Base-by-base conservation (phyloP, 129 eudicot genomes). In the Apium graveolens region DNA sequence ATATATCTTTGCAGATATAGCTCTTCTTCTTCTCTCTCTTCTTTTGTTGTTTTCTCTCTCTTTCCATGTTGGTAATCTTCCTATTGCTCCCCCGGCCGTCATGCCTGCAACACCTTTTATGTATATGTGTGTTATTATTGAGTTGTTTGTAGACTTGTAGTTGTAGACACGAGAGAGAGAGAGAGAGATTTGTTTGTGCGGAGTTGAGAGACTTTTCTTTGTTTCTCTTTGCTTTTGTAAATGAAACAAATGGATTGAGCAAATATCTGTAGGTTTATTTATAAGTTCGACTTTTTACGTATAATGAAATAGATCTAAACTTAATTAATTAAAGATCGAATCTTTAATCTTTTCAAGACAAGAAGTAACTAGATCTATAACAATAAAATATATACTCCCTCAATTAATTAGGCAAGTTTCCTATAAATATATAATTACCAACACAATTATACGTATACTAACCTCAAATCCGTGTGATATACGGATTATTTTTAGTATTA, bases 41-140 rank as follows among this genome's bases (percentile, higher is more conserved):
- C 93, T 85, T 87, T 91, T 93, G 81, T 93, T 93, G 82, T 93
- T 93, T 80, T 93, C 98, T 73, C 98, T 86, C 81, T 93, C 98
- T 78, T 89, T 91, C 98, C 98, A 93, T 11, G 98, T 87, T 57
- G 98, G 98, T 34, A 86, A 81, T 70, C 98, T 86, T 17, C 97
- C 97, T 32, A 93, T 80, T 70, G 96, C 76, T 75, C 90, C 93
- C 29, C 87, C 93, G 85, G 90, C 89, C 81, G 94, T 87, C 96
- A 91, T 91, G 74, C 53, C 60, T 82, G 77, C 81, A 68, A 31
- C 76, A 45, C 43, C 77, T 48, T 29, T 9, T 41, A 44, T 69
- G 66, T 34, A 8, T 60, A 1, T 55, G 27, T 55, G 12, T 21
- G 13, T 55, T 55, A 65, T 60, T 42, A 14, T 38, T 70, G 27